Conservation (phyloP, 352 stramenopile species). For the Phytopythium litorale region DNA sequence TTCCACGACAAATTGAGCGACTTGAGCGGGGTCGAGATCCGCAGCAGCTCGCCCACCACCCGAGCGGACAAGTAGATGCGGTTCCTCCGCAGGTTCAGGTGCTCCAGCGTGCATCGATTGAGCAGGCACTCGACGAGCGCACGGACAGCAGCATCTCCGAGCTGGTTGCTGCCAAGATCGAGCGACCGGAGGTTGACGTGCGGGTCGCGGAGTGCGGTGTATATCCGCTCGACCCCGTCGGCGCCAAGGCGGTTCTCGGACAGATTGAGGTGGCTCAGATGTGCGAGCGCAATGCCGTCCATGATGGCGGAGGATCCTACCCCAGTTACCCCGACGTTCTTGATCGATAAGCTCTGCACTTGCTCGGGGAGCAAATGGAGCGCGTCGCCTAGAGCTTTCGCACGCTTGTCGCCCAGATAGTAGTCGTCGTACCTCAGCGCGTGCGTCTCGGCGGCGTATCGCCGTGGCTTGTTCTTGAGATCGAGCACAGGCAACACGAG, state of each 20-base stretch:
- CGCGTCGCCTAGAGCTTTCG: conserved; percentile 54
- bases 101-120: conserved; percentile 63
- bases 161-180: conserved; percentile 65
- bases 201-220: conserved; percentile 46
- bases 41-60: conserved; percentile 53
- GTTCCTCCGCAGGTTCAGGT: conserved; percentile 57
- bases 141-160: conserved; percentile 59
- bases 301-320: conserved; percentile 55
- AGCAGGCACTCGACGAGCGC: conserved; percentile 56
- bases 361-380: conserved; percentile 51
- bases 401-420: conserved; percentile 66
- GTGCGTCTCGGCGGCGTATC: conserved; percentile 39
- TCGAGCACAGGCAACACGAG: conserved; percentile 68
- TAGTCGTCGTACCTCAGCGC: conserved; percentile 67
- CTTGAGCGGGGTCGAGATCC: conserved; percentile 50
- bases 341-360: conserved; percentile 65
- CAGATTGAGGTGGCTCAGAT: conserved; percentile 64
- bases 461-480: conserved; percentile 31
- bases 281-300: conserved; percentile 37
- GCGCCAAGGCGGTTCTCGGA: conserved; percentile 57
- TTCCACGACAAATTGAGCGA: conserved; percentile 75
- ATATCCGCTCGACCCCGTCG: conserved; percentile 53
- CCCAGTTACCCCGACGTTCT: conserved; percentile 61
- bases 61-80: conserved; percentile 62
- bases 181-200: conserved; percentile 58